Evolutionary conservation across 2,329 filamentous ascomycete species (phyloP), one percentile per base, ranked within the genome.

Genomic region (Amesomyces nigricolor): DNA sequence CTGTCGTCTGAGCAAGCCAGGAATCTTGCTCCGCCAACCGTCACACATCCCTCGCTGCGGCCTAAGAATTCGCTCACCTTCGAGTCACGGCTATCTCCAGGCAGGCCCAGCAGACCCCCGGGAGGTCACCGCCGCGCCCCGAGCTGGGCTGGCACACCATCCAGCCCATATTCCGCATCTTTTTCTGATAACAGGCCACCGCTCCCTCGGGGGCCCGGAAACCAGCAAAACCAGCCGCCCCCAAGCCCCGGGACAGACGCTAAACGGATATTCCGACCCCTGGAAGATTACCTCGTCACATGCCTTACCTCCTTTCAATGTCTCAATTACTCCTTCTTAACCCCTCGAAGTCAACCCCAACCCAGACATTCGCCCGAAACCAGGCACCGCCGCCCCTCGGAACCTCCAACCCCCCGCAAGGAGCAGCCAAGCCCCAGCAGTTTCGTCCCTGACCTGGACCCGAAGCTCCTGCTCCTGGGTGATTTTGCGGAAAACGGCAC

Each of bases 401-500:
- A 38, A 6, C 53, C 55, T 61, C 64, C 64, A 13, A 69, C 73
- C 59, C 63, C 65, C 8, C 70, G 62, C 62, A 69, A 59, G 57
- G 72, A 68, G 51, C 62, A 56, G 57, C 66, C 54, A 58, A 59
- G 72, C 29, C 68, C 70, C 53, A 73, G 72, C 56, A 68, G 71
- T 43, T 72, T 73, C 26, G 69, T 83, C 3, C 78, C 78, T 37
- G 85, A 88, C 48, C 71, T 91, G 17, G 89, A 94, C 66, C 81
- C 86, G 1, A 94, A 91, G 65, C 79, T 87, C 5, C 73, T 92
- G 17, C 74, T 91, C 6, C 69, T 91, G 2, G 88, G 88, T 2
- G 82, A 91, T 64, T 78, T 91, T 61, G 87, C 85, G 1, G 89
- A 94, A 66, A 94, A 94, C 65, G 88, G 87, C 2, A 81, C 80